A percentile compares a stretch with the other conserved stretches of the same genome.
These are phyloP conservation scores for Lachnellula suecica DNA, from an alignment of 2,329 filamentous ascomycete species.

Conservation along the genomic window DNA sequence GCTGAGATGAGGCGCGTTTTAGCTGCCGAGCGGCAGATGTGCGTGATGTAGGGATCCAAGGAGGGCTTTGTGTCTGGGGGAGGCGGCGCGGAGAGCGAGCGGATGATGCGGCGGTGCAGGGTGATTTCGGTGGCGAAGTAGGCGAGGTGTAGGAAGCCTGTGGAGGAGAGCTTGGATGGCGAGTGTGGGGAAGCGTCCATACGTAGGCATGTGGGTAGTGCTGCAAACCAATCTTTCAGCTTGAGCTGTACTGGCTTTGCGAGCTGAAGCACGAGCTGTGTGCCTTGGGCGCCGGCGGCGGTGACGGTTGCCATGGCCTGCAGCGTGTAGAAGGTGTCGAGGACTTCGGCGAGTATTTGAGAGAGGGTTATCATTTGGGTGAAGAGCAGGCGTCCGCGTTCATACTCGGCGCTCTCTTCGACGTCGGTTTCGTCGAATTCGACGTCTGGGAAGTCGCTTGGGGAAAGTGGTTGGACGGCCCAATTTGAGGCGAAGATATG, in stretches of 20 bases:
- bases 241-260: conserved; percentile 82
- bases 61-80: conserved; percentile 37
- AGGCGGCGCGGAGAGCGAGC: conserved; percentile 61
- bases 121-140: conserved; percentile 96
- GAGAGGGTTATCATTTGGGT: conserved; percentile 74
- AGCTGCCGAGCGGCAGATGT: conserved; percentile 90
- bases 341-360: conserved; percentile 74
- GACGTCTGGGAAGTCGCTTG: conserved; percentile 71
- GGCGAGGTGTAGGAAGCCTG: conserved; percentile 81
- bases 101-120: conserved; percentile 86
- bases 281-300: conserved; percentile 67
- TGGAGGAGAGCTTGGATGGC: conserved; percentile 51
- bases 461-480: conserved; percentile 67
- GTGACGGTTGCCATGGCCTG: conserved; percentile 70
- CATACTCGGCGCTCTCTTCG: conserved; percentile 60
- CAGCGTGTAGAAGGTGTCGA: conserved; percentile 80
- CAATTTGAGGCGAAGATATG: conserved; percentile 70
- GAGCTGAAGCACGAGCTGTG: conserved; percentile 69
- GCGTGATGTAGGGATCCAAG: conserved; percentile 78
- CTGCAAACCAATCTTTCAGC: conserved; percentile 79
- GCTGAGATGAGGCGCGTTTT: conserved; percentile 93
- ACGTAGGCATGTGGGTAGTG: conserved; percentile 56
- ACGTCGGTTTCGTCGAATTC: conserved; percentile 64
- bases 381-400: conserved; percentile 69
- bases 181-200: conserved; percentile 60